Evolutionary conservation across 1,139 yeast genomes (phyloP).

Genomic region (Zygotorulaspora mrakii): DNA sequence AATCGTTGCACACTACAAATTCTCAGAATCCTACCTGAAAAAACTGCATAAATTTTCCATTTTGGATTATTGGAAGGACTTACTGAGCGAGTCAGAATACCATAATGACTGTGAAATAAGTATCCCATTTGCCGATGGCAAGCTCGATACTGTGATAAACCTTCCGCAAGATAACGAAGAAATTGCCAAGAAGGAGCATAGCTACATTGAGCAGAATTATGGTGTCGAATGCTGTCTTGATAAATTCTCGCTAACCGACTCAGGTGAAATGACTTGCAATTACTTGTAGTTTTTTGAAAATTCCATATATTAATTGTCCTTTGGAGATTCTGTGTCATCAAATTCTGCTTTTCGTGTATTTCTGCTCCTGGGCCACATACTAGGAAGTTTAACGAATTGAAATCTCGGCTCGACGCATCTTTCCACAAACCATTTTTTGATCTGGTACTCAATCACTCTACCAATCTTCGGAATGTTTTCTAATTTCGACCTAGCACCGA

Average conservation of each 20-base stretch:
- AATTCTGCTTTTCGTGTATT: slow-evolving; percentile 51
- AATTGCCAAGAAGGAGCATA: slow-evolving; percentile 28
- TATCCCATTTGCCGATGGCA: slow-evolving; percentile 15
- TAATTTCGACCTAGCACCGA: slow-evolving; percentile 87
- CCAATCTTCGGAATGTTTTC: slow-evolving; percentile 93
- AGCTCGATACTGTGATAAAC: slow-evolving; percentile 33
- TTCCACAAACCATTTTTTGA: slow-evolving; percentile 87
- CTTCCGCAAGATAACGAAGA: slow-evolving; percentile 40
- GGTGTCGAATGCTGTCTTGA: neutral
- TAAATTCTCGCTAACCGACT: slow-evolving; percentile 2
- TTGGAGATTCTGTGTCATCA: slow-evolving; percentile 11
- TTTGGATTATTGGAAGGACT: slow-evolving; percentile 2
- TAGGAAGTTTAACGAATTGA: slow-evolving; percentile 78
- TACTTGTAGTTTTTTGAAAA: neutral
- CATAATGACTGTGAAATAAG: slow-evolving; percentile 2
- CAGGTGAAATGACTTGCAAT: slow-evolving; percentile 7
- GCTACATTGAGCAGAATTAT: slow-evolving; percentile 2
- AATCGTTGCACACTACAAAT: slow-evolving; percentile 40
- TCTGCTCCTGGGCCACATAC: slow-evolving; percentile 84
- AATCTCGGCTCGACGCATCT: slow-evolving; percentile 92
- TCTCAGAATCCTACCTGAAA: slow-evolving; percentile 30
- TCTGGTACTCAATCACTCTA: slow-evolving; percentile 72
- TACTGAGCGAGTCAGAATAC: neutral
- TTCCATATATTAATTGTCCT: slow-evolving; percentile 4
- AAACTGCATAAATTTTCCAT: slow-evolving; percentile 8